A percentile compares a stretch with the other conserved stretches of the same genome.
phyloP scores from a whole-genome alignment of 106 monocot species.

The Narthecium ossifragum region DNA sequence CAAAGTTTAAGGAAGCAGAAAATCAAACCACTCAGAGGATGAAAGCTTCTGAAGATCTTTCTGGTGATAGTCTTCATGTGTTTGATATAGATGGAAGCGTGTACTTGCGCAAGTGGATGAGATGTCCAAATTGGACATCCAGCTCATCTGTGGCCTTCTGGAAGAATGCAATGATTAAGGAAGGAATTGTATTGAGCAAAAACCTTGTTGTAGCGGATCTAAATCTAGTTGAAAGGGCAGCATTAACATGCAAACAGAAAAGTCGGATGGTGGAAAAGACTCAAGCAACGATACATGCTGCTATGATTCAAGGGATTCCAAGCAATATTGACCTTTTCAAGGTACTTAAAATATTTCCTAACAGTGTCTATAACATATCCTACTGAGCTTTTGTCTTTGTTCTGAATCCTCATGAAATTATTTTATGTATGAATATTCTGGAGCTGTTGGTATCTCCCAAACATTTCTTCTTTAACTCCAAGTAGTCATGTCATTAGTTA shows the following conservation, averaged over 20 bases:
- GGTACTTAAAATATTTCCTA: too few species aligned
- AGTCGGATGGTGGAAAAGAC: slow-evolving; percentile 77
- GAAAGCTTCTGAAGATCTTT: slow-evolving; percentile 33
- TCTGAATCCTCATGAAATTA: too few species aligned
- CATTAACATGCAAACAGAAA: slow-evolving; percentile 69
- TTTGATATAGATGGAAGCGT: slow-evolving; percentile 88
- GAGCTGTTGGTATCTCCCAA: too few species aligned
- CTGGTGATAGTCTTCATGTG: slow-evolving; percentile 28
- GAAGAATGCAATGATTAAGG: slow-evolving; percentile 49
- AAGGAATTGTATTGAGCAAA: slow-evolving; percentile 73
- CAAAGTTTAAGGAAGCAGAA: slow-evolving; percentile 32
- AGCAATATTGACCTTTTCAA: slow-evolving; percentile 99
- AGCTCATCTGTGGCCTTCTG: slow-evolving; percentile 67
- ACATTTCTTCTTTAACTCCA: too few species aligned
- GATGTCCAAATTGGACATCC: slow-evolving; percentile 63
- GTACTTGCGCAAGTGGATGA: slow-evolving; percentile 92
- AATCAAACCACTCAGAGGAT: slow-evolving; percentile 17
- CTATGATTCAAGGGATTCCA: slow-evolving; percentile 93
- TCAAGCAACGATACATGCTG: slow-evolving; percentile 89
- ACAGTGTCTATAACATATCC: too few species aligned
- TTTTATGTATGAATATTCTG: too few species aligned
- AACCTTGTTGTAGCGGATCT: slow-evolving; percentile 77
- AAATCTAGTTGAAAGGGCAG: slow-evolving; percentile 67
- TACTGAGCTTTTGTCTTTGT: too few species aligned
- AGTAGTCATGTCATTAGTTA: too few species aligned